phyloP scores from a whole-genome alignment of 1,284 basidiomycete species.

The Heliocybe sulcata region DNA sequence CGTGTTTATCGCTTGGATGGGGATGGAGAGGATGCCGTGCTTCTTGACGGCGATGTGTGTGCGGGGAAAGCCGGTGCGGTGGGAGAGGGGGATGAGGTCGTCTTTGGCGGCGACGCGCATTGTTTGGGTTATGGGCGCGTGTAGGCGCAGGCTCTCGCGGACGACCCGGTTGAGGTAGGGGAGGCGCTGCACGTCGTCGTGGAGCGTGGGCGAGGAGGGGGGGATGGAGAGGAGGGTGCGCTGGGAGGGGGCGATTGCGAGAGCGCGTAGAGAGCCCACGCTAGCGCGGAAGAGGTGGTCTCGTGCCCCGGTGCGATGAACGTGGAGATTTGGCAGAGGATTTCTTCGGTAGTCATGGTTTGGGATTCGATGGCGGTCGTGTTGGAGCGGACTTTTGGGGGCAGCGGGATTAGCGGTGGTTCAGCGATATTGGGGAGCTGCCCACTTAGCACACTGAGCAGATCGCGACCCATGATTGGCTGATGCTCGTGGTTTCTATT shows the following conservation, averaged over 20 bases:
- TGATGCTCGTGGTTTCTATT: background rate
- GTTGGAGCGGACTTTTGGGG: slow-evolving; percentile 51
- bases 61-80: too few species aligned
- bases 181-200: slow-evolving; percentile 31
- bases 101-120: slow-evolving; percentile 52
- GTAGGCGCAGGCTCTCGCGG: slow-evolving; percentile 60
- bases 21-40: slow-evolving; percentile 55
- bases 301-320: slow-evolving; percentile 70
- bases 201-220: slow-evolving; percentile 8
- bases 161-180: slow-evolving; percentile 54
- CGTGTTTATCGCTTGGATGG: slow-evolving; percentile 61
- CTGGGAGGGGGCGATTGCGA: slow-evolving; percentile 10
- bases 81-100: too few species aligned
- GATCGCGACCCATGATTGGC: slow-evolving; percentile 25
- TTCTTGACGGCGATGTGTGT: slow-evolving; percentile 40
- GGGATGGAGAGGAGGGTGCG: slow-evolving; percentile 4
- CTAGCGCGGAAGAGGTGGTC: slow-evolving; percentile 49
- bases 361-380: slow-evolving; percentile 39
- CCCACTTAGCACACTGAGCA: slow-evolving; percentile 50
- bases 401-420: background rate
- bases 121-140: slow-evolving; percentile 58
- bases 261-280: slow-evolving; percentile 64
- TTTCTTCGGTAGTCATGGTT: slow-evolving; percentile 57
- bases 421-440: slow-evolving; percentile 4
- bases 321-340: slow-evolving; percentile 71